Percentiles rank a stretch among this genome's conserved stretches.
Conservation (phyloP, 371 early-diverging fungal genomes). For the Coemansia sp. region DNA sequence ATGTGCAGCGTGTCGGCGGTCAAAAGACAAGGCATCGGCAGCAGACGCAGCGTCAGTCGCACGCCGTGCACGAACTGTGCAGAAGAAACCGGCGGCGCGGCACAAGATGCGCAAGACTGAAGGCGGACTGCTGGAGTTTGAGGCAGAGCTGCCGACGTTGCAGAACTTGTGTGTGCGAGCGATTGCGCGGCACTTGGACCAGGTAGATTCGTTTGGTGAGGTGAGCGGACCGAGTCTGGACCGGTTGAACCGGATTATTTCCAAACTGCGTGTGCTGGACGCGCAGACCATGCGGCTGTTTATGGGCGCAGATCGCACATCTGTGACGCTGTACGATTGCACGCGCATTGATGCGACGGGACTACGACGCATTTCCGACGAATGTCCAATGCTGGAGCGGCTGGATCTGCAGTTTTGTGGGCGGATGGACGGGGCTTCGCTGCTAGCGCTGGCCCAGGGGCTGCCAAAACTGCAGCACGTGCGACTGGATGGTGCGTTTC, state of each 20-base stretch:
- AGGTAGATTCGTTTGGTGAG: slow-evolving; percentile 80
- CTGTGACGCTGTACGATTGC: slow-evolving; percentile 76
- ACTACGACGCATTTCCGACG: slow-evolving; percentile 62
- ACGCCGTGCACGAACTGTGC: slow-evolving; percentile 5
- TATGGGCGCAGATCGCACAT: slow-evolving; percentile 60
- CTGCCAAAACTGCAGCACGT: slow-evolving; percentile 59
- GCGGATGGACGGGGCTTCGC: slow-evolving; percentile 61
- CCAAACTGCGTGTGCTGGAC: slow-evolving; percentile 70
- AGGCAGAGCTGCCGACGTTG: slow-evolving; percentile 44
- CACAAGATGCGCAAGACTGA: slow-evolving; percentile 37
- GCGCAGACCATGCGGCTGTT: slow-evolving; percentile 70
- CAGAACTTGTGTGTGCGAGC: slow-evolving; percentile 57
- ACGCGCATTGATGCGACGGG: slow-evolving; percentile 63
- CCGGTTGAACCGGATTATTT: slow-evolving; percentile 76
- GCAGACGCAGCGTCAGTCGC: slow-evolving; percentile 5
- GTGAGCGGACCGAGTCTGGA: slow-evolving; percentile 68
- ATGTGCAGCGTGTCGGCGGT: slow-evolving; percentile 34
- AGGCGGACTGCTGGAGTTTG: slow-evolving; percentile 49
- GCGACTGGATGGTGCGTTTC: slow-evolving; percentile 72
- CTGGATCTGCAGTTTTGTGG: slow-evolving; percentile 79
- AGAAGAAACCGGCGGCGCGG: slow-evolving; percentile 15
- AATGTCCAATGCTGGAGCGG: slow-evolving; percentile 61
- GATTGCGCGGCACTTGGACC: slow-evolving; percentile 70
- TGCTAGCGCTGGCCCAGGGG: slow-evolving; percentile 55
- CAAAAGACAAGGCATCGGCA: slow-evolving; percentile 24